These are phyloP conservation scores for Colletotrichum orbiculare DNA, from an alignment of 2,329 filamentous ascomycete genomes.

Conservation along the genomic window DNA sequence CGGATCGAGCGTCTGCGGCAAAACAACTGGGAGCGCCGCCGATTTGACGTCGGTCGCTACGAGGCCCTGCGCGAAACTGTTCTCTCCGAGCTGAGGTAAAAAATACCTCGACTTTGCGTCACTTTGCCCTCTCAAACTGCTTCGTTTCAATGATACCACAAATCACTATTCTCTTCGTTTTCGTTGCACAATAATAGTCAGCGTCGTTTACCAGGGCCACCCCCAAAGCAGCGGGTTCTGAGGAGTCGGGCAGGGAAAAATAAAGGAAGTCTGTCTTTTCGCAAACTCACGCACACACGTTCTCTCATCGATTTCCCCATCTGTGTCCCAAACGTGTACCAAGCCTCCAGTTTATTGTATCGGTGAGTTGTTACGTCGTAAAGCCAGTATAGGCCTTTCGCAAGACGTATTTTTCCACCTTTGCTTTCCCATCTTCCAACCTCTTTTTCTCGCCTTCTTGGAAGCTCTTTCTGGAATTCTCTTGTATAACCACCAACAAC, in stretches of 20 bases:
- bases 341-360: too few relatives aligned
- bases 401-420: constrained; percentile 10
- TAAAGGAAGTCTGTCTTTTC: constrained; percentile 4
- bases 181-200: not conserved
- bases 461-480: constrained; percentile 1
- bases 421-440: not conserved
- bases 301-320: too few relatives aligned
- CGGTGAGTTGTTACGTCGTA: not conserved
- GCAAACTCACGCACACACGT: not conserved
- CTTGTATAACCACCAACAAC: constrained; percentile 29
- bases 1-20: constrained; percentile 66
- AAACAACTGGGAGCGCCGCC: constrained; percentile 65
- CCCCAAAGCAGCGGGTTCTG: too few relatives aligned
- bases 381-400: constrained; percentile 5
- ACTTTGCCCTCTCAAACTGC: not conserved
- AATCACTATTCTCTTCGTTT: not conserved
- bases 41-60: constrained; percentile 66
- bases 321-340: too few relatives aligned
- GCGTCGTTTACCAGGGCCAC: not conserved
- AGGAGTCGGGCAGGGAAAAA: constrained; percentile 1
- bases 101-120: not conserved
- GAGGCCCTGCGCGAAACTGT: constrained; percentile 63
- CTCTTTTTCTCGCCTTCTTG: not conserved
- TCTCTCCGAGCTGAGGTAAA: constrained; percentile 59
- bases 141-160: constrained; percentile 29